Evolutionary conservation across 2,329 filamentous ascomycete species (phyloP), one percentile per base, ranked within the genome.

Genomic region (Fusarium stilboides): DNA sequence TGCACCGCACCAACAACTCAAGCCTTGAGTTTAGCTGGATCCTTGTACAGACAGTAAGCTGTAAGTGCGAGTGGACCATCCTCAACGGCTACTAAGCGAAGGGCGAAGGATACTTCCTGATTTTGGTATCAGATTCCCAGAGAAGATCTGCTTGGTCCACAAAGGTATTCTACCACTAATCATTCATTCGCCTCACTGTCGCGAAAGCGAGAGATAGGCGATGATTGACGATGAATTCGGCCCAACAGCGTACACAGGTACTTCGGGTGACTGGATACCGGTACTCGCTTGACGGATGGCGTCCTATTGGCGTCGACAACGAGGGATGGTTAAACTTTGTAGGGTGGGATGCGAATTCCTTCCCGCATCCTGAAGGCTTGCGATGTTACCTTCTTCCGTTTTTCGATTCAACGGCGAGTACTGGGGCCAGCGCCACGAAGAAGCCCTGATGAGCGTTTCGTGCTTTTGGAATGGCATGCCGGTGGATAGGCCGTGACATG

Each of bases 261-360:
- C 49, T 43, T 51, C 22, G 37, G 44, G 46, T 53, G 33, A 44
- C 47, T 55, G 33, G 60, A 54, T 44, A 47, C 34, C 42, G 60
- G 51, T 44, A 47, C 34, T 42, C 53, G 36, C 20, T 51, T 15
- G 46, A 57, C 47, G 49, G 46, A 65, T 68, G 59, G 70, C 68
- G 69, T 59, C 54, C 58, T 50, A 50, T 68, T 62, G 59, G 70
- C 59, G 69, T 71, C 62, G 60, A 65, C 59, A 59, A 49, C 63
- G 61, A 62, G 44, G 56, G 54, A 60, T 65, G 53, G 57, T 53
- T 52, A 74, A 70, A 68, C 57, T 72, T 53, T 58, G 60, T 63
- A 46, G 55, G 61, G 63, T 71, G 57, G 53, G 37, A 69, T 64
- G 33, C 15, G 57, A 47, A 50, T 72, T 69, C 54, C 44, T 70